These are phyloP conservation scores for Candida suzukii DNA, from an alignment of 805 yeast species.

Conservation along the genomic window DNA sequence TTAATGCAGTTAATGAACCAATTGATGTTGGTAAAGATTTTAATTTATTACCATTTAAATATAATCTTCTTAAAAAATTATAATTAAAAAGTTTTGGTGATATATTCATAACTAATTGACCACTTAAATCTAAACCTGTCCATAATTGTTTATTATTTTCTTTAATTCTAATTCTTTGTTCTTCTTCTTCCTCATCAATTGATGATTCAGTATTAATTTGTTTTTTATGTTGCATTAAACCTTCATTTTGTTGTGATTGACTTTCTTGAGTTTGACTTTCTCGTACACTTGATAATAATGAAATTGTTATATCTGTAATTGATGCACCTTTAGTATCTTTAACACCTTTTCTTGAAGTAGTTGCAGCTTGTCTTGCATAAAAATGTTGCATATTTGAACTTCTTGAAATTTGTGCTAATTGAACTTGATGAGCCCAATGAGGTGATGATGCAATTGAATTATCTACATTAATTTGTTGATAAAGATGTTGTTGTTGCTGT, in stretches of 20 bases:
- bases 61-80: constrained; percentile 77
- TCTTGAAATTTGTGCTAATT: constrained; percentile 65
- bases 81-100: constrained; percentile 75
- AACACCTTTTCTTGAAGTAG: constrained; percentile 46
- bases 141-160: constrained; percentile 75
- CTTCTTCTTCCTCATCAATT: constrained; percentile 57
- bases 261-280: constrained; percentile 18
- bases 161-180: constrained; percentile 52
- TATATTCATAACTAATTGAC: constrained; percentile 70
- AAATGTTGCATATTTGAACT: constrained; percentile 64
- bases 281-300: constrained; percentile 24
- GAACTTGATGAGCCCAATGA: constrained; percentile 77
- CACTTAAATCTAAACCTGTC: constrained; percentile 90
- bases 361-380: constrained; percentile 80
- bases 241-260: constrained; percentile 9
- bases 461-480: constrained; percentile 25
- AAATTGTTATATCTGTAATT: constrained; percentile 34
- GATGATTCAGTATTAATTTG: constrained; percentile 21
- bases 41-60: constrained; percentile 79
- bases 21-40: constrained; percentile 61
- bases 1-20: constrained; percentile 59
- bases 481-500: constrained; percentile 18
- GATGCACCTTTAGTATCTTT: constrained; percentile 26
- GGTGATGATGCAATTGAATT: constrained; percentile 28
- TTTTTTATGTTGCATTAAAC: constrained; percentile 30